These are phyloP conservation scores for Dalbergia oliveri DNA, from an alignment of 306 rosid genomes.

Conservation along the genomic window DNA sequence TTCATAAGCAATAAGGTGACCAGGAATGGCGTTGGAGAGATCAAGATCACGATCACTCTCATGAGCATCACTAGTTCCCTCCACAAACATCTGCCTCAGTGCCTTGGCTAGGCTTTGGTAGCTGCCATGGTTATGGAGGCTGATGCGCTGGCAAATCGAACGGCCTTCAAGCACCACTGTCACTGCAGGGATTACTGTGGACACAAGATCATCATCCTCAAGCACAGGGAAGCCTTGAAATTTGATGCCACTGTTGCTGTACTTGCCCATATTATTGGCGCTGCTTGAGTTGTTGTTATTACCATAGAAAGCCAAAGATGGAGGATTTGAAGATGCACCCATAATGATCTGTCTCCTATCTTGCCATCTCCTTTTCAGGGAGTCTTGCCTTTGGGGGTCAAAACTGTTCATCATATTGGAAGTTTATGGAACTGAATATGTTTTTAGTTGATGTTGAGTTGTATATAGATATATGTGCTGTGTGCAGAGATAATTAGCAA, in stretches of 20 bases:
- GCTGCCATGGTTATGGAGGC: conserved; percentile 80
- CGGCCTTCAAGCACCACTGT: conserved; percentile 94
- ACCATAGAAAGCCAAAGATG: conserved; percentile 41
- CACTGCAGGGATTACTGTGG: conserved; percentile 72
- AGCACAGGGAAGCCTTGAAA: conserved; percentile 56
- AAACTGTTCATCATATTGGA: conserved; percentile 57
- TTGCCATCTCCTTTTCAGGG: conserved; percentile 63
- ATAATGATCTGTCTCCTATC: conserved; percentile 49
- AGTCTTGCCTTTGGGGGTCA: conserved; percentile 65
- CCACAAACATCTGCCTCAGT: conserved; percentile 76
- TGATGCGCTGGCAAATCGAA: conserved; percentile 89
- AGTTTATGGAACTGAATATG: neutral
- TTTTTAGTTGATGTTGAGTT: neutral
- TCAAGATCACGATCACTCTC: conserved; percentile 50
- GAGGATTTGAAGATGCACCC: conserved; percentile 52
- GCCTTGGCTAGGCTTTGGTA: conserved; percentile 81
- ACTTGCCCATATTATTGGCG: neutral
- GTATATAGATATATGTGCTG: neutral
- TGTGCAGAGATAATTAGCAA: too few relatives aligned
- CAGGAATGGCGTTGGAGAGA: conserved; percentile 82
- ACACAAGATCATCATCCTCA: conserved; percentile 61
- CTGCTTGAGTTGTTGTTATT: neutral
- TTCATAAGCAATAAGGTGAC: conserved; percentile 86
- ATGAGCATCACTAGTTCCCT: conserved; percentile 17
- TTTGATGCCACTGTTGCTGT: conserved; percentile 18